Evolutionary conservation across 352 stramenopile species (phyloP).

Genomic region (Pythium chondricola): DNA sequence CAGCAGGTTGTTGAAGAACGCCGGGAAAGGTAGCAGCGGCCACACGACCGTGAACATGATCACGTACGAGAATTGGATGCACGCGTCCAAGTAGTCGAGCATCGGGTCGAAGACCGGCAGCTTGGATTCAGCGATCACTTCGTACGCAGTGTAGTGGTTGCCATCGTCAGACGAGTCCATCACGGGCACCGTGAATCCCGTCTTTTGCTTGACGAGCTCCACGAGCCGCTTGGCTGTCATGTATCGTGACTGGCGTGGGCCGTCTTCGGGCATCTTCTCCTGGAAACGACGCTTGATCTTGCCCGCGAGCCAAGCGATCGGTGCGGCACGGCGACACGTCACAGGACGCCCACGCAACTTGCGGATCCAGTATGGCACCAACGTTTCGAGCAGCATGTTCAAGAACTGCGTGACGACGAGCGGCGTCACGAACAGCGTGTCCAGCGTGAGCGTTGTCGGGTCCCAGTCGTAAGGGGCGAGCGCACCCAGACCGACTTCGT

Average conservation of each 20-base stretch:
- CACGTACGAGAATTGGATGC: conserved; percentile 88
- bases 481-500: conserved; percentile 34
- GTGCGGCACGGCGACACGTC: conserved; percentile 55
- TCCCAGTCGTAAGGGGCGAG: conserved; percentile 72
- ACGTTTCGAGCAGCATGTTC: conserved; percentile 85
- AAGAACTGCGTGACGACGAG: conserved; percentile 85
- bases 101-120: conserved; percentile 78
- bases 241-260: conserved; percentile 24
- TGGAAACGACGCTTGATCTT: conserved; percentile 36
- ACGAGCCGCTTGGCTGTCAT: conserved; percentile 62
- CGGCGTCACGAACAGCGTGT: conserved; percentile 85
- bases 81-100: conserved; percentile 83
- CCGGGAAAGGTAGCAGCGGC: conserved; percentile 79
- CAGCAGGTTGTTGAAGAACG: conserved; percentile 85
- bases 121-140: conserved; percentile 80
- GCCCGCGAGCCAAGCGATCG: conserved; percentile 45
- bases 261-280: conserved; percentile 26
- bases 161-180: conserved; percentile 70
- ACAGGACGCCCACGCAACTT: conserved; percentile 66
- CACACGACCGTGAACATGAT: conserved; percentile 89
- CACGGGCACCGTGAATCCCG: conserved; percentile 59
- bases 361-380: conserved; percentile 78
- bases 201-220: conserved; percentile 61
- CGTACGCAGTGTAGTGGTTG: conserved; percentile 84
- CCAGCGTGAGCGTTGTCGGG: conserved; percentile 64